Conservation (phyloP, 2,329 filamentous ascomycete genomes). For the Pleoardoris graminearum region DNA sequence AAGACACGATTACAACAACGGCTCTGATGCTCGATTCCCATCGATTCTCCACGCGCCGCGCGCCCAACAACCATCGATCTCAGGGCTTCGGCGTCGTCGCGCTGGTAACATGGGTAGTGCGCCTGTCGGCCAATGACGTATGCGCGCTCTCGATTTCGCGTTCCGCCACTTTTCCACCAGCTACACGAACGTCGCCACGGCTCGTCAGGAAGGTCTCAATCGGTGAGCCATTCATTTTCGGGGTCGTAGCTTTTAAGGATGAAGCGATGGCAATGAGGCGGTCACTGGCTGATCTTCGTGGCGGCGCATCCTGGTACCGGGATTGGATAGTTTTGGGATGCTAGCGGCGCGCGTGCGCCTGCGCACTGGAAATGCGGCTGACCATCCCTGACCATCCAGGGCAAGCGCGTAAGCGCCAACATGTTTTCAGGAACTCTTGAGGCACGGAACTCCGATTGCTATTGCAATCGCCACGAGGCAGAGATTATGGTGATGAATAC, state of each 20-base stretch:
- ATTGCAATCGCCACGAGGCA: background rate
- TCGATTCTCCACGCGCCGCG: background rate
- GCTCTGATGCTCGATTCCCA: background rate
- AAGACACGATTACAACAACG: background rate
- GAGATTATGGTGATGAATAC: background rate
- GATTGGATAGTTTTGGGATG: background rate
- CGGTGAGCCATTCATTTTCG: slow-evolving; percentile 7
- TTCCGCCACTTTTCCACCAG: background rate
- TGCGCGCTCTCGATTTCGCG: background rate
- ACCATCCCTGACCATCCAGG: background rate
- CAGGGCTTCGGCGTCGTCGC: background rate
- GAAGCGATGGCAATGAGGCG: background rate
- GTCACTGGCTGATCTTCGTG: slow-evolving; percentile 5
- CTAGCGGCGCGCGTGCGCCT: background rate
- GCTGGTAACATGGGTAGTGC: slow-evolving; percentile 1
- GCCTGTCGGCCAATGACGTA: slow-evolving; percentile 2
- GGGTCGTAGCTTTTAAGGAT: slow-evolving; percentile 4
- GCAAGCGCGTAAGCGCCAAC: background rate
- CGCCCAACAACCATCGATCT: background rate
- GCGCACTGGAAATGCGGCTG: slow-evolving; percentile 1
- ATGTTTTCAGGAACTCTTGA: background rate
- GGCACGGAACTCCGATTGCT: background rate
- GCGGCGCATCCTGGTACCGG: slow-evolving; percentile 4
- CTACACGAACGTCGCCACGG: too few relatives aligned
- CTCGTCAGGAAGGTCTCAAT: too few relatives aligned